Evolutionary conservation across 768 basidiomycete genomes (phyloP), one percentile per base, ranked within the genome.

Genomic region (Suillus placidus): DNA sequence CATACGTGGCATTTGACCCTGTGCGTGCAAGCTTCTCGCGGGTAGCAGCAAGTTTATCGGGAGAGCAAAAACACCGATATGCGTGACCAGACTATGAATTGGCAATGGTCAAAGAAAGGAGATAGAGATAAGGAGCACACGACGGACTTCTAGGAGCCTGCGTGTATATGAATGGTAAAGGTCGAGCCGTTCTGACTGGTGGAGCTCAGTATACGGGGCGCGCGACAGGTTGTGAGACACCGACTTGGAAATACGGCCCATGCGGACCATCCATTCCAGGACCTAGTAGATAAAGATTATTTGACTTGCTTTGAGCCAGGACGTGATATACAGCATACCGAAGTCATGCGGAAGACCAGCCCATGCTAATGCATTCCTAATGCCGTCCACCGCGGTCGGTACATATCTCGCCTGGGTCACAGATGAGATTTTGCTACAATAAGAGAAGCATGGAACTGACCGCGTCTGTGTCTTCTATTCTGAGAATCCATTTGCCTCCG

Each of bases 381-480:
- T 90, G 13, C 86, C 88, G 42, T 97, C 92, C 3, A 97, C 90
- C 16, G 95, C 90, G 2, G 91, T 93, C 10, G 91, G 88, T 3
- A 97, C 93, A 66, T 85, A 83, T 62, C 96, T 84, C 1, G 87
- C 85, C 96, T 99, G 37, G 10, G 73, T 37, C 20, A 43, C 32
- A 13, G 30, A 4, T 13, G 4, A 45, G 16, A 6, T 13, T 68
- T 4, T 65, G 66, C 23, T 32, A 61, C 47, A 18, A 16, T 32
- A 6, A 55, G 14, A 37, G n/a, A 38, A 30, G 20, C 9, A 55
- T 7, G 43, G 37, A 30, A 62, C 62, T 57, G 69, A 96, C 97
- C 68, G 89, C 81, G 75, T 99, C 97, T 0, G 97, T 99, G 76
- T 99, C 97, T 77, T 99, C 97, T 47, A 99, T 88, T 60, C 97